phyloP scores from a whole-genome alignment of 1,284 basidiomycete genomes.

The Tetrapyrgos nigripes region DNA sequence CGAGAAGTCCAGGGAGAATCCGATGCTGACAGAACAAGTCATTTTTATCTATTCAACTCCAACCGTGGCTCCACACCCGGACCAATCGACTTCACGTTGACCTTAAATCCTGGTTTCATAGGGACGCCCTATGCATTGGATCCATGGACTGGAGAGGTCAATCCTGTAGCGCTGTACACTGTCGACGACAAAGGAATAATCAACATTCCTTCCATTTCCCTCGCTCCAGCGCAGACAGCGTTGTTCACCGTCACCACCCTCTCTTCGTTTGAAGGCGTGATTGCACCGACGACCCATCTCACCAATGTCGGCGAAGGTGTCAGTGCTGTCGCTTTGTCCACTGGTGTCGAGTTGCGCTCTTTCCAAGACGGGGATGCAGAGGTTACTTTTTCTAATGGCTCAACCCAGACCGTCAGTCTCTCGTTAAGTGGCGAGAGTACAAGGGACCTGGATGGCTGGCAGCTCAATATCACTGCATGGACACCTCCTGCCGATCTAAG shows the following conservation, averaged over 20 bases:
- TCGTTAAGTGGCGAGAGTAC: constrained; percentile 15
- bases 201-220: constrained; percentile 18
- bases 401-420: constrained; percentile 11
- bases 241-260: constrained; percentile 19
- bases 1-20: constrained; percentile 12
- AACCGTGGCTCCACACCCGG: neutral
- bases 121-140: constrained; percentile 23
- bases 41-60: constrained; percentile 22
- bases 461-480: constrained; percentile 21
- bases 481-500: constrained; percentile 21
- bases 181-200: constrained; percentile 13
- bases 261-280: constrained; percentile 16
- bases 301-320: constrained; percentile 2
- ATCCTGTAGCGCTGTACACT: constrained; percentile 17
- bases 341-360: constrained; percentile 14
- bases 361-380: constrained; percentile 12
- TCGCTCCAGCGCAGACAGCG: constrained; percentile 16
- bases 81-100: constrained; percentile 17
- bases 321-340: constrained; percentile 7
- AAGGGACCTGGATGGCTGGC: constrained; percentile 17
- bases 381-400: constrained; percentile 11
- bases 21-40: constrained; percentile 1
- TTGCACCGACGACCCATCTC: constrained; percentile 13
- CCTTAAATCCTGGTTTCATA: constrained; percentile 17
- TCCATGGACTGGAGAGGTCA: constrained; percentile 19